Base-by-base conservation (phyloP, 257 asterid genomes). In the Solanum sejunctum region DNA sequence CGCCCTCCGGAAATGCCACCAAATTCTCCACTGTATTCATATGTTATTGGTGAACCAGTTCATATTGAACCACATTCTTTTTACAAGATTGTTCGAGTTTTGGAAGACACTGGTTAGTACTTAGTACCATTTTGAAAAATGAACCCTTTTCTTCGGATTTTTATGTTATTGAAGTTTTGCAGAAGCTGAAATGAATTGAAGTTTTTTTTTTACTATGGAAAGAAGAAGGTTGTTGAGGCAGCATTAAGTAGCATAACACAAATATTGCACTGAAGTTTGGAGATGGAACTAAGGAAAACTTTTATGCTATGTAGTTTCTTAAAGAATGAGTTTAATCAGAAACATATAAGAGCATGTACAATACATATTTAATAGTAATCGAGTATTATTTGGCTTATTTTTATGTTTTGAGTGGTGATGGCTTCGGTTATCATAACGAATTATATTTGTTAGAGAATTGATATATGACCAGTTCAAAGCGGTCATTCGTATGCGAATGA, bases 21-120 rank as follows among this genome's bases (percentile, higher is more conserved):
- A 39, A 56, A 32, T 72, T 79, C 90, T 67, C 82, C 91, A 23
- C 4, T 86, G 43, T 85, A 83, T 45, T 16, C 87, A n/a, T 85
- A 79, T 47, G 89, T 79, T 71, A 18, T 82, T 63, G 87, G 84
- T 51, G 87, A 83, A 69, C 87, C 88, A 28, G 64, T 45, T 20
- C 23, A 43, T 20, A 43, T 20, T 20, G 80, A 43, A 16, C 55
- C 79, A 71, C 26, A 41, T 5, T 41, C 52, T 45, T 3, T 28
- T 28, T 52, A 78, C 51, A 78, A 54, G 7, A 18, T 6, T 54
- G 83, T 78, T 17, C 54, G 66, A 78, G 26, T 52, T 78, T 54
- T 54, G 66, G 49, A 78, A 78, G 49, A 28, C 7, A 26, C 13
- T 10, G 49, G 83, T 28, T 78, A 5, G 18, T 5, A 28, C 83